Base-by-base conservation (phyloP, 192 early-diverging fungal genomes). In the Rhizophagus clarus region DNA sequence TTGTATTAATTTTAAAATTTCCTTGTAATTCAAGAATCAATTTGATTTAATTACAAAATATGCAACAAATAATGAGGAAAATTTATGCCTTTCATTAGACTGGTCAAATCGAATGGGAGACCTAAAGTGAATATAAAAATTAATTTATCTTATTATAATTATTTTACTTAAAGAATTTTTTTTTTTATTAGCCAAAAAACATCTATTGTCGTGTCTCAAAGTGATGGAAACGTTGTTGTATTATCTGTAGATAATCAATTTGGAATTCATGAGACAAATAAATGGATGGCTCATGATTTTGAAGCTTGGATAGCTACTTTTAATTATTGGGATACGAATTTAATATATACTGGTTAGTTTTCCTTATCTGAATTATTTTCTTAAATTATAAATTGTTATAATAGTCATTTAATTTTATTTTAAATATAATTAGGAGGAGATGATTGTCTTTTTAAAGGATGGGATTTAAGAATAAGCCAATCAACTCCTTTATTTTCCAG, bases 231-330 rank as follows among this genome's bases (percentile, higher is more conserved):
- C 42, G 66, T 97, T 42, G 79, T 82, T 26, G 70, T 94, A 15
- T 69, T 95, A 4, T 69, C 84, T 14, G 63, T 94, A 1, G 60
- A 83, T n/a, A 81, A 81, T 12, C 69, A 88, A 17, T 86, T 86
- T 8, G 69, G 76, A 15, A 63, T 94, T 4, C 71, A 79, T 14
- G 74, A 75, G 31, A 49, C 60, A 20, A 10, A 78, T 29, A 70
- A 88, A 71, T 97, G 96, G 95, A 86, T 91, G 26, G 98, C 90
- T 0, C 97, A 98, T 79, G 92, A 93, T 37, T 88, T 94, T 49
- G 97, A 98, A 81, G 96, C 97, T 14, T 99, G 98, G 98, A 96
- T 95, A 63, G 88, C 90, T 8, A 91, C 92, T n/a, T 98, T 94
- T 81, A 91, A 99, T 83, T 93, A 94, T 72, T 95, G 93, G 90